A percentile compares a stretch with the other conserved stretches of the same genome.
These are phyloP conservation scores for Cladophialophora chaetospira DNA, from an alignment of 2,329 filamentous ascomycete genomes.

Conservation along the genomic window DNA sequence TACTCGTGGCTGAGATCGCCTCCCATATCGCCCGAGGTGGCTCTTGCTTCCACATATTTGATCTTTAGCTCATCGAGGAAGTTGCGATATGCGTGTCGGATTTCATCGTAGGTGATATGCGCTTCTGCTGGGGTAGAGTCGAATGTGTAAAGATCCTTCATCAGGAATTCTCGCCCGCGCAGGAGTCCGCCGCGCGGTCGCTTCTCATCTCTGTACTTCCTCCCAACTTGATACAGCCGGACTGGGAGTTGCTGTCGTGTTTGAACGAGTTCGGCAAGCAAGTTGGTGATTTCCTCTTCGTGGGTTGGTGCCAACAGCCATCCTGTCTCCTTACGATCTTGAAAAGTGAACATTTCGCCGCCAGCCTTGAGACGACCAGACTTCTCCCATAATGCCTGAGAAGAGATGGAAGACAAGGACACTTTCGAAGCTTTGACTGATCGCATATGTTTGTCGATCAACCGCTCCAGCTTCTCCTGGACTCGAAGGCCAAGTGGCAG, in stretches of 20 bases:
- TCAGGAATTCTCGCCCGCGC: constrained; percentile 85
- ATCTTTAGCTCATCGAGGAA: constrained; percentile 83
- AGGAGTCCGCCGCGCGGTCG: constrained; percentile 85
- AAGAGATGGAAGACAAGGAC: constrained; percentile 80
- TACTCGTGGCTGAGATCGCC: constrained; percentile 93
- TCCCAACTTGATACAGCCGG: constrained; percentile 86
- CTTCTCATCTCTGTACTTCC: constrained; percentile 93
- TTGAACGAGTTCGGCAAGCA: constrained; percentile 71
- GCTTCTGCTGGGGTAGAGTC: constrained; percentile 70
- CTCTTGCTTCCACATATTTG: constrained; percentile 80
- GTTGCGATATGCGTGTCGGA: constrained; percentile 70
- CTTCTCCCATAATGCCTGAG: constrained; percentile 77
- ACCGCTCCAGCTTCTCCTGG: constrained; percentile 79
- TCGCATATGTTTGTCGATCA: constrained; percentile 89
- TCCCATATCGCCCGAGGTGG: constrained; percentile 95
- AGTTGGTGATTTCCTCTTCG: constrained; percentile 88
- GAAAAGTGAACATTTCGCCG: constrained; percentile 72
- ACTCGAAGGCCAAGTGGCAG: constrained; percentile 84
- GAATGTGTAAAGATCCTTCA: constrained; percentile 99
- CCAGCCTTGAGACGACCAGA: constrained; percentile 78
- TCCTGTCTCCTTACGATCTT: constrained; percentile 72
- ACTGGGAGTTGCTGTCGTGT: constrained; percentile 87
- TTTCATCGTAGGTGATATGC: constrained; percentile 74
- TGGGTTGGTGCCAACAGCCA: constrained; percentile 89
- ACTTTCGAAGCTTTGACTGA: constrained; percentile 74